phyloP scores from a whole-genome alignment of 2,329 filamentous ascomycete genomes.

The Pseudogymnoascus verrucosus region DNA sequence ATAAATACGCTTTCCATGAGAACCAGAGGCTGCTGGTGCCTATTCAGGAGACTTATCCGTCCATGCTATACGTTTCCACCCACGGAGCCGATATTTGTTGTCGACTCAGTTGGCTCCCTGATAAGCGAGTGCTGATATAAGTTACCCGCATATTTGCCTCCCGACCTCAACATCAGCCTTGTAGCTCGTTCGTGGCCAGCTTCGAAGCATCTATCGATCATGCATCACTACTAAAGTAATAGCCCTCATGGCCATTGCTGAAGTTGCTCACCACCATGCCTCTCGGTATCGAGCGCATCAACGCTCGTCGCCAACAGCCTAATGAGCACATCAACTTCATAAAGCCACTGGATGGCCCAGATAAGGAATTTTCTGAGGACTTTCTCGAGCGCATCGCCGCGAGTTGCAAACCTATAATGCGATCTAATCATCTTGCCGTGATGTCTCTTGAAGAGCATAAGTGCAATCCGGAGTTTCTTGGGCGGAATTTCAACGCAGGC shows the following conservation, averaged over 20 bases:
- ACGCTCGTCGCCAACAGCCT: conserved; percentile 64
- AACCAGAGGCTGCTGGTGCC: background rate
- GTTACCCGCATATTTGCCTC: background rate
- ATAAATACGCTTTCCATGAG: background rate
- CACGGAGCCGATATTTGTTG: background rate
- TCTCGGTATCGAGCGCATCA: conserved; percentile 69
- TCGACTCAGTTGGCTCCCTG: background rate
- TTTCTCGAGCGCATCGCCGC: conserved; percentile 73
- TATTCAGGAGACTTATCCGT: background rate
- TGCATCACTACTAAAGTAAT: background rate
- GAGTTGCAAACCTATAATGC: conserved; percentile 69
- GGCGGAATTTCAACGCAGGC: conserved; percentile 84
- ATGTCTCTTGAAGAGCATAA: conserved; percentile 73
- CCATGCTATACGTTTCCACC: background rate
- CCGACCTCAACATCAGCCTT: background rate
- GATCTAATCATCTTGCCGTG: conserved; percentile 53
- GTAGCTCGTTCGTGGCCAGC: background rate
- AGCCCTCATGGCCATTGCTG: background rate
- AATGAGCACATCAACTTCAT: conserved; percentile 80
- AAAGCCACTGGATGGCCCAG: conserved; percentile 61
- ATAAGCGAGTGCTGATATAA: conserved; percentile 8
- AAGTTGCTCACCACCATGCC: conserved; percentile 49
- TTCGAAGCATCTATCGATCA: background rate
- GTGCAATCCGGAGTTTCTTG: conserved; percentile 78
- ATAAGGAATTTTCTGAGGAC: conserved; percentile 55